phyloP scores from a whole-genome alignment of 805 yeast genomes.

The Lipomyces mesembrius region DNA sequence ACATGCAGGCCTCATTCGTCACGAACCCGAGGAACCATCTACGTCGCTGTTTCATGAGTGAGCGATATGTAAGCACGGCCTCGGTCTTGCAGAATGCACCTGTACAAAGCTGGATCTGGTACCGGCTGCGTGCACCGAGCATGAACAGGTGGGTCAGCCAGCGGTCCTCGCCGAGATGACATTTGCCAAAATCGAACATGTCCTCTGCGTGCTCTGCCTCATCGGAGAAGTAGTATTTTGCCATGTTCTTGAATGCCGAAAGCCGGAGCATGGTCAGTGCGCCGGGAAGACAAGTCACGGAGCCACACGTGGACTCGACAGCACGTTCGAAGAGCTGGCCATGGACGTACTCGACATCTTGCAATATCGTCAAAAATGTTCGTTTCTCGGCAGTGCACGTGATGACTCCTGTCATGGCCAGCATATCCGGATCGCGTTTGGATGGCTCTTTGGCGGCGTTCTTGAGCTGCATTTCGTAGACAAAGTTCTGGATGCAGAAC shows the following conservation, averaged over 20 bases:
- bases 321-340: slow-evolving; percentile 35
- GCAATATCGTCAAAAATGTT: slow-evolving; percentile 24
- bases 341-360: slow-evolving; percentile 34
- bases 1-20: slow-evolving; percentile 35
- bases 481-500: slow-evolving; percentile 26
- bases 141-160: slow-evolving; percentile 36
- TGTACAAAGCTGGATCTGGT: slow-evolving; percentile 35
- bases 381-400: slow-evolving; percentile 33
- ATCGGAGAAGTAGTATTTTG: slow-evolving; percentile 32
- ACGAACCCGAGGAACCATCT: slow-evolving; percentile 35
- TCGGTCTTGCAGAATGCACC: slow-evolving; percentile 37
- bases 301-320: slow-evolving; percentile 34
- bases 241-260: slow-evolving; percentile 32
- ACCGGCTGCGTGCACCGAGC: slow-evolving; percentile 33
- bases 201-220: slow-evolving; percentile 32
- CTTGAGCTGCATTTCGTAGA: slow-evolving; percentile 31
- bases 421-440: slow-evolving; percentile 22
- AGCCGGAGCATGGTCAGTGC: slow-evolving; percentile 36
- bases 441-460: not conserved
- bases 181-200: slow-evolving; percentile 34
- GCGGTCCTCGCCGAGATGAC: slow-evolving; percentile 34
- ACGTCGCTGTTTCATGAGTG: slow-evolving; percentile 34
- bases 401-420: slow-evolving; percentile 36
- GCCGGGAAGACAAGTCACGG: slow-evolving; percentile 36
- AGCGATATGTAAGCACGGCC: slow-evolving; percentile 25